phyloP scores from a whole-genome alignment of 2,329 filamentous ascomycete species.

The Venturia pyrina region DNA sequence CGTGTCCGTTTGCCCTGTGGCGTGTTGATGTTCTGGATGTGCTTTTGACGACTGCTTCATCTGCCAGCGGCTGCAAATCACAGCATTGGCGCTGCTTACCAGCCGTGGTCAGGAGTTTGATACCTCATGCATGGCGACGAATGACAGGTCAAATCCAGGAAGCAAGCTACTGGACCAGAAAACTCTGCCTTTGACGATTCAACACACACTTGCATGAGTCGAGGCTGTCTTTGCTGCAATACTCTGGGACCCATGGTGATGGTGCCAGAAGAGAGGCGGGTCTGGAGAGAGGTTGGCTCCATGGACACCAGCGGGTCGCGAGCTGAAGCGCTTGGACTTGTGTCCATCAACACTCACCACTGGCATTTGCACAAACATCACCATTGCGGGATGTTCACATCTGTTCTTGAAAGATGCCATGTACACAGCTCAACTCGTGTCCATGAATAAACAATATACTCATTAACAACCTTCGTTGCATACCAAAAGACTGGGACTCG shows the following conservation, averaged over 20 bases:
- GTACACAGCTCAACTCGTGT: too few species aligned
- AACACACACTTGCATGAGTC: background rate
- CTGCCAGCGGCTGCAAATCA: background rate
- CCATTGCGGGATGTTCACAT: too few species aligned
- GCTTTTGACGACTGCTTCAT: background rate
- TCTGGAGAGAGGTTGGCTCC: too few species aligned
- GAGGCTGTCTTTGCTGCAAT: background rate
- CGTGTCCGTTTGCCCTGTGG: background rate
- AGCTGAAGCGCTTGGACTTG: too few species aligned
- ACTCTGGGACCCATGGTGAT: background rate
- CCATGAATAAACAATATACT: too few species aligned
- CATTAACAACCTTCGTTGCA: background rate
- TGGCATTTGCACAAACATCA: too few species aligned
- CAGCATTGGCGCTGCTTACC: background rate
- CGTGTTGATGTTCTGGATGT: background rate
- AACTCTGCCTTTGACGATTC: background rate
- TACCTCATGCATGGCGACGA: background rate
- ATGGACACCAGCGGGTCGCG: too few species aligned
- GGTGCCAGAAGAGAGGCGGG: too few species aligned
- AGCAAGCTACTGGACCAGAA: background rate
- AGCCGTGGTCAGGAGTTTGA: background rate
- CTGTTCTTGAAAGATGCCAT: too few species aligned
- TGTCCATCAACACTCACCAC: too few species aligned
- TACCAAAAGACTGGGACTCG: background rate
- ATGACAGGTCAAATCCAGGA: background rate